phyloP scores from a whole-genome alignment of 371 early-diverging fungal genomes.

The Encephalitozoon romaleae region DNA sequence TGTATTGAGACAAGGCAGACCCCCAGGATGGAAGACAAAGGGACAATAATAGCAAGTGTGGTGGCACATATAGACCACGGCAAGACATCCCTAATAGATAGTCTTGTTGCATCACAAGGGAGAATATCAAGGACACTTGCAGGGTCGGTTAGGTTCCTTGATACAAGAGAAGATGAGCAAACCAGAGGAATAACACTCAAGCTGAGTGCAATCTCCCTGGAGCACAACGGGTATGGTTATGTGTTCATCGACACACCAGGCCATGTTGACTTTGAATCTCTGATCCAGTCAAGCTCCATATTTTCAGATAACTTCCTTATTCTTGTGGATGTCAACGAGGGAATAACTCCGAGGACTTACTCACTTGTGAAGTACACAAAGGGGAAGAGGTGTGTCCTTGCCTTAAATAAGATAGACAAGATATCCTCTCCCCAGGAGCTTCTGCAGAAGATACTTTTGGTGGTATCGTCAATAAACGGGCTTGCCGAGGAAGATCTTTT shows the following conservation, averaged over 20 bases:
- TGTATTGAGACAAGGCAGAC: background rate
- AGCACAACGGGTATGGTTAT: slow-evolving; percentile 63
- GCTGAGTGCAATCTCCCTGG: slow-evolving; percentile 80
- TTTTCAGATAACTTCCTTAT: slow-evolving; percentile 90
- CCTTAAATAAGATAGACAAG: slow-evolving; percentile 95
- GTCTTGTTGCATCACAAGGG: slow-evolving; percentile 84
- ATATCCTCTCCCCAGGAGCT: background rate
- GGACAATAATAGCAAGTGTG: slow-evolving; percentile 59
- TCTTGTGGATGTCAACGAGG: slow-evolving; percentile 91
- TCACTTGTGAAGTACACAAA: slow-evolving; percentile 62
- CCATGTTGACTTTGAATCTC: slow-evolving; percentile 94
- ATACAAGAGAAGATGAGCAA: slow-evolving; percentile 95
- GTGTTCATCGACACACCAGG: slow-evolving; percentile 95
- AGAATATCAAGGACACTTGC: slow-evolving; percentile 86
- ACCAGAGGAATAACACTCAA: slow-evolving; percentile 98
- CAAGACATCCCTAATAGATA: slow-evolving; percentile 96
- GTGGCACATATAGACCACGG: slow-evolving; percentile 96
- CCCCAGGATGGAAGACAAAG: background rate
- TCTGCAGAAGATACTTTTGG: background rate
- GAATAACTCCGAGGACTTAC: slow-evolving; percentile 65
- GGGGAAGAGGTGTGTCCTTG: slow-evolving; percentile 75
- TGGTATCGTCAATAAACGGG: slow-evolving; percentile 33
- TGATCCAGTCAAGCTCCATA: slow-evolving; percentile 84
- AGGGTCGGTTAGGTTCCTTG: slow-evolving; percentile 91
- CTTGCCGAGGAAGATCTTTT: slow-evolving; percentile 43